A percentile compares a stretch with the other conserved stretches of the same genome.
Evolutionary conservation across 1,284 basidiomycete genomes (phyloP).

Genomic region (Peniophora sp.): DNA sequence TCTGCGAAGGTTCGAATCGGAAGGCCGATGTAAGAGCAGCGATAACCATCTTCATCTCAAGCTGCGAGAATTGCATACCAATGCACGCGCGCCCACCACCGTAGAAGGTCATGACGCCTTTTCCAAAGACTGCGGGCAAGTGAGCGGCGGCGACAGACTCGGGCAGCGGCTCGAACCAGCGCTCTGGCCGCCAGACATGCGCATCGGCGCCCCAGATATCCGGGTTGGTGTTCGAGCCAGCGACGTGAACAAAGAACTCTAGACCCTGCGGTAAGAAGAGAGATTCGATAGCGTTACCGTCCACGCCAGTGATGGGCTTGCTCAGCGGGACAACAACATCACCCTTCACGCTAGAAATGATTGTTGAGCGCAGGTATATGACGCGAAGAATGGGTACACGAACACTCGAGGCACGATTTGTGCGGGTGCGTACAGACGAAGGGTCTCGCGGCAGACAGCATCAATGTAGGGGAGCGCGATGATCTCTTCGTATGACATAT

Average conservation of each 20-base stretch:
- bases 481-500: not conserved
- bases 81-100: conserved; percentile 24
- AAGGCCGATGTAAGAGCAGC: not conserved
- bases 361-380: not conserved
- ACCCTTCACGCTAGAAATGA: not conserved
- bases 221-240: conserved; percentile 2
- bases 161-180: conserved; percentile 10
- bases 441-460: not conserved
- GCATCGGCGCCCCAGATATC: conserved; percentile 17
- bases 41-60: conserved; percentile 16
- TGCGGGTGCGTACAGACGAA: conserved; percentile 12
- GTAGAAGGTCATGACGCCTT: conserved; percentile 21
- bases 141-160: not conserved
- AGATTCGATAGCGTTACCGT: conserved; percentile 7
- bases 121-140: not conserved
- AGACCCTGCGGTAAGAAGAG: conserved; percentile 4
- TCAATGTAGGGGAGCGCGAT: not conserved
- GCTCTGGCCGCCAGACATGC: conserved; percentile 16
- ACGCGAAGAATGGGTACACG: conserved; percentile 10
- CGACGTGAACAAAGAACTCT: conserved; percentile 10
- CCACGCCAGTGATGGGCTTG: conserved; percentile 8
- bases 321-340: conserved; percentile 10
- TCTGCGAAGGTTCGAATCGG: not conserved
- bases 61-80: conserved; percentile 21
- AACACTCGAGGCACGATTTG: conserved; percentile 35